A percentile compares a stretch with the other conserved stretches of the same genome.
Evolutionary conservation across 768 basidiomycete species (phyloP).

Genomic region (Naganishia friedmannii): DNA sequence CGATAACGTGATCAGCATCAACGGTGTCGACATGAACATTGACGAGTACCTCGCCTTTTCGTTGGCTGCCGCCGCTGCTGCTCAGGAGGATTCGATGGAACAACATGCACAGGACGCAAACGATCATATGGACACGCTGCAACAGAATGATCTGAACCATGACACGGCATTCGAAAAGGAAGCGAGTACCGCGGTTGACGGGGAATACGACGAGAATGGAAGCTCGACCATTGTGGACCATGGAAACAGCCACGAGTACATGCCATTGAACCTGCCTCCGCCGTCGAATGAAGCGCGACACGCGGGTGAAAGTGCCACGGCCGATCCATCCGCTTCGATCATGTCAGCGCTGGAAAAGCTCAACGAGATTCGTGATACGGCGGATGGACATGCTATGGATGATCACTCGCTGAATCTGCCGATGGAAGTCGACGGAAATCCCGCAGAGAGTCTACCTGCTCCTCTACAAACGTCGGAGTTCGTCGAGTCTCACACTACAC

Average conservation of each 20-base stretch:
- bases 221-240: background rate
- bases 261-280: background rate
- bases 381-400: background rate
- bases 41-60: slow-evolving; percentile 24
- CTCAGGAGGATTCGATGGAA: slow-evolving; percentile 15
- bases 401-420: background rate
- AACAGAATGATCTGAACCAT: background rate
- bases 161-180: background rate
- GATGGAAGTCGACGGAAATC: background rate
- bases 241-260: background rate
- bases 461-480: background rate
- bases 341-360: background rate
- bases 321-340: slow-evolving; percentile 6
- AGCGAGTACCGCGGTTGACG: background rate
- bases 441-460: background rate
- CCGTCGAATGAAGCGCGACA: background rate
- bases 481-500: background rate
- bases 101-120: background rate
- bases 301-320: background rate
- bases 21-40: slow-evolving; percentile 24
- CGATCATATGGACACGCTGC: background rate
- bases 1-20: slow-evolving; percentile 23
- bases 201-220: background rate
- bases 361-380: background rate
- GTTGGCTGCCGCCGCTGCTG: slow-evolving; percentile 12